Evolutionary conservation across 176 grass and related monocot species (phyloP), one percentile per base, ranked within the genome.

Genomic region (Phyllostachys edulis): DNA sequence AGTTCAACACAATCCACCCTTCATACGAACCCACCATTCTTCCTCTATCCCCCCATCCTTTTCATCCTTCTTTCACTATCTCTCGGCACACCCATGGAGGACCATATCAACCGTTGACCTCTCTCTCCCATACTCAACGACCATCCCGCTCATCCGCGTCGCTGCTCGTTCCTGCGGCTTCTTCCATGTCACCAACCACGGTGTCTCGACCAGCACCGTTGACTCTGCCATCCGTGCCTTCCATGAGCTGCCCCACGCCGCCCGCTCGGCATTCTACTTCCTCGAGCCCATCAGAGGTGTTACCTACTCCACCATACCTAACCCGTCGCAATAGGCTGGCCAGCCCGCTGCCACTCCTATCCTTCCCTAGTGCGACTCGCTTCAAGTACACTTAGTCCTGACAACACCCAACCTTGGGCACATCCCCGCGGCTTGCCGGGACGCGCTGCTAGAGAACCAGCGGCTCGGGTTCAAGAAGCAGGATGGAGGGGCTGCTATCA

Each of bases 121-220:
- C 61, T 61, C 73, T 44, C 66, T 82, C 74, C 78, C 73, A 15
- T 67, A 7, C 60, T n/a, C 73, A 0, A 21, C 45, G 66, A 18
- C 42, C 32, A 66, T 77, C 2, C 71, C 52, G 14, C 81, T 85
- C 78, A n/a, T 84, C 60, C 10, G 78, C 82, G 78, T 79, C 51
- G 86, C 86, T 23, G 73, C 90, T 0, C 36, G 74, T 9, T 84
- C 87, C 0, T 79, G 39, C 77, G 90, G 90, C 41, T 89, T 92
- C 90, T 89, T 92, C 74, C 68, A 89, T 18, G 78, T 75, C 82
- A 62, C 17, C 74, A 86, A 80, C 79, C 86, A 92, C 73, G 73
- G 86, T 63, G 40, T 87, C 41, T 38, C 73, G 11, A 10, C n/a
- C 29, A 8, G 73, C 64, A 12, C 71, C 66, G 18, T 86, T 46